Conservation (phyloP, 192 early-diverging fungal species). For the Dissophora globulifera region DNA sequence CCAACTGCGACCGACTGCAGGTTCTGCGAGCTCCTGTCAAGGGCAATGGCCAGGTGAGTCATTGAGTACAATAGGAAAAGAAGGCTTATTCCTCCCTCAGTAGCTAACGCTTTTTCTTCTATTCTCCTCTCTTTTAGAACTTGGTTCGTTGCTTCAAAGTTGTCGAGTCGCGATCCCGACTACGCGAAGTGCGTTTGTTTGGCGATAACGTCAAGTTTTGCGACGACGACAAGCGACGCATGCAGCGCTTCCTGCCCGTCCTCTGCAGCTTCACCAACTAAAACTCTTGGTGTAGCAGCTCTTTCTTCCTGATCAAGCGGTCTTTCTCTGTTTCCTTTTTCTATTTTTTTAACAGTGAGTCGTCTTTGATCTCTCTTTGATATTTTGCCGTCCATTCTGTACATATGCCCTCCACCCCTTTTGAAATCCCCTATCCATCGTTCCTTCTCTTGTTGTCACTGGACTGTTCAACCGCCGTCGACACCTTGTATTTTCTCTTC, state of each 20-base stretch:
- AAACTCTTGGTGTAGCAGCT: background rate
- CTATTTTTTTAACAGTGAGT: background rate
- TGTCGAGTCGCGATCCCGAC: slow-evolving; percentile 33
- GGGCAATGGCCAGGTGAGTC: slow-evolving; percentile 53
- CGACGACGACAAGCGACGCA: slow-evolving; percentile 50
- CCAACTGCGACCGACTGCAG: slow-evolving; percentile 45
- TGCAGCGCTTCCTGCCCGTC: slow-evolving; percentile 49
- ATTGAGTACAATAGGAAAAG: too few relatives aligned
- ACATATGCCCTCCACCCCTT: slow-evolving; percentile 2
- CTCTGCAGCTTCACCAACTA: slow-evolving; percentile 48
- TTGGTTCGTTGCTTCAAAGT: slow-evolving; percentile 49
- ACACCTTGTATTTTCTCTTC: too few relatives aligned
- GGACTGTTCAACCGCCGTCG: too few relatives aligned
- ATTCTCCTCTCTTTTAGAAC: slow-evolving; percentile 16
- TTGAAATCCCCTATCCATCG: too few relatives aligned
- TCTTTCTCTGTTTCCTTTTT: too few relatives aligned
- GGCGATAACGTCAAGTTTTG: slow-evolving; percentile 55
- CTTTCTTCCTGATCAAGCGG: background rate
- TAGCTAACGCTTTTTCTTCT: background rate
- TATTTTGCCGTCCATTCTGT: slow-evolving; percentile 4
- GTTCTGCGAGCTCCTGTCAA: slow-evolving; percentile 52
- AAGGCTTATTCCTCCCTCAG: too few relatives aligned
- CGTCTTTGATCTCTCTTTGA: background rate
- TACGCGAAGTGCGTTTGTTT: slow-evolving; percentile 47
- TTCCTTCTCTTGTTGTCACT: too few relatives aligned